Evolutionary conservation across 148 eudicot species (phyloP).

Genomic region (Rhododendron mucronatum): DNA sequence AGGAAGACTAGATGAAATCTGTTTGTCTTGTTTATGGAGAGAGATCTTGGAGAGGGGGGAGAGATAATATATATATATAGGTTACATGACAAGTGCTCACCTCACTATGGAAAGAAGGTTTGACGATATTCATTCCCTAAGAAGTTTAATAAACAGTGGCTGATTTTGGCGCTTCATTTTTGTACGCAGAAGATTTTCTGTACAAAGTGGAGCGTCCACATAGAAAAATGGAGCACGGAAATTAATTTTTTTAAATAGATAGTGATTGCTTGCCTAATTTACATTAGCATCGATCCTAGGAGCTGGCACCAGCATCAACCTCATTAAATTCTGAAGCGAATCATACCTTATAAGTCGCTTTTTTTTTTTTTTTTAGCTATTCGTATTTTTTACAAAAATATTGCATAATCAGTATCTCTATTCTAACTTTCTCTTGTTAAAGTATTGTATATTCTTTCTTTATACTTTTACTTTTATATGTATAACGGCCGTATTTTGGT

Average conservation of each 20-base stretch:
- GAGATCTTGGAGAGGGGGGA: not conserved
- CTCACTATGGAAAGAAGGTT: constrained; percentile 26
- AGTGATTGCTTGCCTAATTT: not conserved
- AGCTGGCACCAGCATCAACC: not conserved
- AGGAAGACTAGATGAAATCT: constrained; percentile 18
- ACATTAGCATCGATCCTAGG: not conserved
- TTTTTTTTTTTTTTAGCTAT: no score
- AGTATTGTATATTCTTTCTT: no score
- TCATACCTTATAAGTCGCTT: not conserved
- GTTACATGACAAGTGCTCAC: constrained; percentile 4
- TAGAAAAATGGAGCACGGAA: no score
- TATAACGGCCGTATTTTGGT: no score
- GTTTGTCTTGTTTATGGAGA: constrained; percentile 3
- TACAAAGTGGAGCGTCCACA: no score
- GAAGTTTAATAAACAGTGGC: no score
- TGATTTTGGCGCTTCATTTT: no score
- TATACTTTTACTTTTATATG: no score
- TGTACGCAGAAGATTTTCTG: no score
- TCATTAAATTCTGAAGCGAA: not conserved
- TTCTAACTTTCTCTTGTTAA: no score
- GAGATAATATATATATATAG: constrained; percentile 4
- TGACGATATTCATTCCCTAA: constrained; percentile 16
- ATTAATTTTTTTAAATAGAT: not conserved
- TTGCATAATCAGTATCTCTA: no score
- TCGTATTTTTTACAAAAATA: no score